A percentile compares a stretch with the other conserved stretches of the same genome.
Conservation (phyloP, 2,329 filamentous ascomycete genomes). For the Aspergillus ustus region DNA sequence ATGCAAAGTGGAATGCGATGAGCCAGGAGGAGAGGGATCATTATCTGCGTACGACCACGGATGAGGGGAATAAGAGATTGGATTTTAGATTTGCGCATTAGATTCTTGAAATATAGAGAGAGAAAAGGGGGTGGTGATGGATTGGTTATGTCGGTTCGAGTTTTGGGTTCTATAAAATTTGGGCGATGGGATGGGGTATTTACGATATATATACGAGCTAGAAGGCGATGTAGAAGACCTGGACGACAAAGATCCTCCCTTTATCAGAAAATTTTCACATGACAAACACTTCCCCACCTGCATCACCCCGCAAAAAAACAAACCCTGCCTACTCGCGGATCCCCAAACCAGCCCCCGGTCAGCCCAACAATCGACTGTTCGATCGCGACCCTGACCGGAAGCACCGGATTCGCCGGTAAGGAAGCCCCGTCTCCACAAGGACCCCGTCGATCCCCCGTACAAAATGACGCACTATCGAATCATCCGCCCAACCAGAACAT, state of each 20-base stretch:
- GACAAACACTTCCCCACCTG: too few species aligned
- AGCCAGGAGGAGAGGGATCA: slow-evolving; percentile 50
- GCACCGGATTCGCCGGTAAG: not conserved
- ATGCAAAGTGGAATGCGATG: slow-evolving; percentile 51
- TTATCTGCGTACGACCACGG: slow-evolving; percentile 55
- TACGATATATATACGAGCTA: too few species aligned
- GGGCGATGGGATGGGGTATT: too few species aligned
- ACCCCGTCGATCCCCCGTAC: not conserved
- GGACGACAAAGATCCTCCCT: too few species aligned
- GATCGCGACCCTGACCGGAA: too few species aligned
- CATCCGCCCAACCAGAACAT: not conserved
- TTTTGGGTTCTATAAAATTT: too few species aligned
- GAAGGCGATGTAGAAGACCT: too few species aligned
- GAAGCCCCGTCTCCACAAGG: not conserved
- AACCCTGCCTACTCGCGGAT: too few species aligned
- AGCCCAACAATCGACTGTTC: not conserved
- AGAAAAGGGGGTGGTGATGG: too few species aligned
- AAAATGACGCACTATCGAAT: not conserved
- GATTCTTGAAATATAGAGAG: not conserved
- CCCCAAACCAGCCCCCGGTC: not conserved
- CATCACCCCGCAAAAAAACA: too few species aligned
- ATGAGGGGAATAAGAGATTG: slow-evolving; percentile 59
- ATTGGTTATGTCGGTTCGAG: too few species aligned
- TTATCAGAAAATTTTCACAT: too few species aligned
- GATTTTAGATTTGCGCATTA: slow-evolving; percentile 36